Base-by-base conservation (phyloP, 768 basidiomycete species). In the Suillus variegatus region DNA sequence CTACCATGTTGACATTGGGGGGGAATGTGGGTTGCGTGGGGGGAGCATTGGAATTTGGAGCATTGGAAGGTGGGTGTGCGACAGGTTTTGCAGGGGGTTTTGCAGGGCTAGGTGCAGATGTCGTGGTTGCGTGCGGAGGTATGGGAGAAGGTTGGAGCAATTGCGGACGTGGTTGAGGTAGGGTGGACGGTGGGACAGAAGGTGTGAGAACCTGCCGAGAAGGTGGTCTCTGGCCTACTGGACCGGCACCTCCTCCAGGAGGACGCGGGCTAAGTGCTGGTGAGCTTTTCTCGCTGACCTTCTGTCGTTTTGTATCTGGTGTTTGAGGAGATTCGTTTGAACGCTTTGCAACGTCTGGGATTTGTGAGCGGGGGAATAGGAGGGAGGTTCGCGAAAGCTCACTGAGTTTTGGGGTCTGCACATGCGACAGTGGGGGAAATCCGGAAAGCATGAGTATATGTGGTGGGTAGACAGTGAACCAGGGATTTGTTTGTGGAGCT, bases 401-500 rank as follows among this genome's bases (percentile, higher is more conserved):
- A 80, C 68, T 64, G 63, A 66, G 66, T 69, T 74, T 75, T 70
- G 65, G 74, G 40, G 78, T 68, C 41, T 60, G 58, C 10, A 60
- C 40, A 13, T 43, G 40, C 18, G 58, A 20, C 10, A 43, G 10
- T 0, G 67, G n/a, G 35, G 86, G 74, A 64, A 85, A 84, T 7
- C 87, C 83, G 43, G 82, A 76, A 0, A 90, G 75, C 6, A 82
- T 76, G 14, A 90, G 66, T 6, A 72, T 67, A 71, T 88, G 85
- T 0, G 78, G 75, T 1, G 82, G 62, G 13, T 79, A 80, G 12
- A 87, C 81, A 22, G 76, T 66, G 72, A 90, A 91, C 86, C 88
- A 91, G 4, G 87, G 85, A 1, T 18, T 43, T 6, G 74, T 71
- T 52, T 85, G 82, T 7, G 71, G 66, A 12, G 72, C 64, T 4